phyloP scores from a whole-genome alignment of 139 green algal genomes.

The Chlamydomonas sphaeroides region DNA sequence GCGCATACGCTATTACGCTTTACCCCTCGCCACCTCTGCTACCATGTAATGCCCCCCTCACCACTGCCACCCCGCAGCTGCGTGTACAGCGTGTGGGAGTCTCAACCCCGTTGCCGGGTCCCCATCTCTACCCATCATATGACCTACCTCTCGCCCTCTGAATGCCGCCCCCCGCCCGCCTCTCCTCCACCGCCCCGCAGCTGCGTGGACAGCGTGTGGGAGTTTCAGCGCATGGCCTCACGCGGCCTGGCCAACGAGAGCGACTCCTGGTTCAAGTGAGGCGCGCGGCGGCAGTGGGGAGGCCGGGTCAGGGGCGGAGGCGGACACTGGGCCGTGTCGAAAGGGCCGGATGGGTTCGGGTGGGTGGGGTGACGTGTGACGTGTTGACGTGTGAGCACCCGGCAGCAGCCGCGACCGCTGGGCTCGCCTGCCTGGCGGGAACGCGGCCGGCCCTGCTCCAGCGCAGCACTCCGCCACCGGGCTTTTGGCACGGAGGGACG shows the following conservation, averaged over 20 bases:
- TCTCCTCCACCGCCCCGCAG: slow-evolving; percentile 1
- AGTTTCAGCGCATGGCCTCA: slow-evolving; percentile 41
- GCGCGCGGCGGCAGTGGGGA: too few relatives aligned
- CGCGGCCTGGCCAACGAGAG: slow-evolving; percentile 41
- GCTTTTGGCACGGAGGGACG: too few relatives aligned
- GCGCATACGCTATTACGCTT: too few relatives aligned
- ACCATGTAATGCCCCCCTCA: background rate
- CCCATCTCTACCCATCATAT: background rate
- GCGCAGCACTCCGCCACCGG: too few relatives aligned
- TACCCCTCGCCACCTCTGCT: too few relatives aligned
- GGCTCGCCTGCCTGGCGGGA: too few relatives aligned
- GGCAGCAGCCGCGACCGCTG: too few relatives aligned
- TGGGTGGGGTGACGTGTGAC: background rate
- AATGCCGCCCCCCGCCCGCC: background rate
- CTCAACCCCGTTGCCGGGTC: too few relatives aligned
- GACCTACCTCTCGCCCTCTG: background rate
- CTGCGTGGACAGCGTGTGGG: slow-evolving; percentile 66
- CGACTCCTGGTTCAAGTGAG: slow-evolving; percentile 16
- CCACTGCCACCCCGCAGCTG: slow-evolving; percentile 45
- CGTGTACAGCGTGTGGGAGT: slow-evolving; percentile 61
- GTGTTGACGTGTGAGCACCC: too few relatives aligned
- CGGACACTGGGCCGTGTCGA: too few relatives aligned
- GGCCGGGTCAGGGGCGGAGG: too few relatives aligned
- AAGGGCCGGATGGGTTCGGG: background rate
- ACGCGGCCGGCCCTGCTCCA: too few relatives aligned